Evolutionary conservation across 2,329 filamentous ascomycete genomes (phyloP).

Genomic region (Paracamarosporium sp.): DNA sequence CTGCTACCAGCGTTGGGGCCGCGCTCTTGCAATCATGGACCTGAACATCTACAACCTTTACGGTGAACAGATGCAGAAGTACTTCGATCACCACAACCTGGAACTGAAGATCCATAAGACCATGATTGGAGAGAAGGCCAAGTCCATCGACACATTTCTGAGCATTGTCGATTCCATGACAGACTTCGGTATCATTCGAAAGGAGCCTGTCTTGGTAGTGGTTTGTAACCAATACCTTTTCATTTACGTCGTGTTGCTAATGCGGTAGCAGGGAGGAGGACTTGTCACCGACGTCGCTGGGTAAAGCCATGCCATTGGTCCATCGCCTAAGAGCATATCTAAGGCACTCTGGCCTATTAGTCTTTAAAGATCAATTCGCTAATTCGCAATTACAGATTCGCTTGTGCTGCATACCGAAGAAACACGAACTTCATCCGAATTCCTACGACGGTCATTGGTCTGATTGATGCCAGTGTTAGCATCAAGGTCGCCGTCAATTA

Average conservation of each 20-base stretch:
- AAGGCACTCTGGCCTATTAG: conserved; percentile 57
- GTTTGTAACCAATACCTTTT: conserved; percentile 26
- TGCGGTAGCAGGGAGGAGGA: conserved; percentile 59
- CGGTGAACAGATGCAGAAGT: conserved; percentile 68
- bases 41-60: conserved; percentile 74
- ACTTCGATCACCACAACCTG: conserved; percentile 70
- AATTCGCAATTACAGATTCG: conserved; percentile 45
- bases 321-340: conserved; percentile 51
- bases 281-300: conserved; percentile 77
- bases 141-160: conserved; percentile 73
- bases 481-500: conserved; percentile 84
- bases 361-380: conserved; percentile 22
- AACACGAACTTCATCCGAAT: conserved; percentile 78
- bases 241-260: background rate
- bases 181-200: conserved; percentile 73
- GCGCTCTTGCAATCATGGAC: conserved; percentile 73
- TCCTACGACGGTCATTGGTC: conserved; percentile 75
- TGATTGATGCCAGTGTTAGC: conserved; percentile 77
- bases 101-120: conserved; percentile 72
- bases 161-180: conserved; percentile 77
- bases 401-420: conserved; percentile 73
- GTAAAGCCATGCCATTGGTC: conserved; percentile 55
- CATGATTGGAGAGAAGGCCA: conserved; percentile 77
- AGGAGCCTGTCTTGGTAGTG: conserved; percentile 53
- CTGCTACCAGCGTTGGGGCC: conserved; percentile 70